Evolutionary conservation across 331 rosid genomes (phyloP).

Genomic region (Ulmus americana): DNA sequence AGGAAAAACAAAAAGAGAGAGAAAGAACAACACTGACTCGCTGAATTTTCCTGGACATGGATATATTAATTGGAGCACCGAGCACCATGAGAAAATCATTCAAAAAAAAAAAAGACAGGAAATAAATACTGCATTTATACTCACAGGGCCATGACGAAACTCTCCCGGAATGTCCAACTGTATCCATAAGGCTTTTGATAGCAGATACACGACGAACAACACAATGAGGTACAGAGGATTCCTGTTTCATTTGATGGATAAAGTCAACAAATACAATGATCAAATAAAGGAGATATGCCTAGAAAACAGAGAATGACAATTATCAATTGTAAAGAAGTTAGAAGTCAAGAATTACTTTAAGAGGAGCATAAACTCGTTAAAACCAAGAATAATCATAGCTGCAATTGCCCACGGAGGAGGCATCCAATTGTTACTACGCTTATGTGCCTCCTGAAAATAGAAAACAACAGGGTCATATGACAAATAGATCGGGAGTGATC

Average conservation of each 20-base stretch:
- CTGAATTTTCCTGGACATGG: too few species aligned
- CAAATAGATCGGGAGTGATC: not conserved
- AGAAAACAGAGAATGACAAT: slow-evolving; percentile 3
- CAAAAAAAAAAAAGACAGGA: not conserved
- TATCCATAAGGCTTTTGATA: slow-evolving; percentile 73
- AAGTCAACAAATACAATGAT: slow-evolving; percentile 18
- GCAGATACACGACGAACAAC: slow-evolving; percentile 56
- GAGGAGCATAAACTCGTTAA: slow-evolving; percentile 79
- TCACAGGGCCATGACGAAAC: slow-evolving; percentile 66
- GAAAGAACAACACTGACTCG: too few species aligned
- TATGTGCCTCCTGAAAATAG: slow-evolving; percentile 68
- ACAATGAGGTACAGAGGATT: slow-evolving; percentile 65
- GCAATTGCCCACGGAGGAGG: slow-evolving; percentile 94
- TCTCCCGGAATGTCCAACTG: slow-evolving; percentile 70
- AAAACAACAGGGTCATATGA: not conserved
- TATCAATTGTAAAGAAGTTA: not conserved
- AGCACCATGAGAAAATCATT: not conserved
- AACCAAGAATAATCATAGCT: slow-evolving; percentile 70
- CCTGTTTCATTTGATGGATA: slow-evolving; percentile 41
- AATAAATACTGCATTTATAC: slow-evolving; percentile 19
- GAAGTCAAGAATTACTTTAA: slow-evolving; percentile 46
- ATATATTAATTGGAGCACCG: too few species aligned
- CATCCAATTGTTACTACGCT: slow-evolving; percentile 69
- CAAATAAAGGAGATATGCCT: slow-evolving; percentile 6
- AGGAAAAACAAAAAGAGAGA: too few species aligned